Evolutionary conservation across 164 flowering plant genomes (phyloP).

Genomic region (Vitis riparia): DNA sequence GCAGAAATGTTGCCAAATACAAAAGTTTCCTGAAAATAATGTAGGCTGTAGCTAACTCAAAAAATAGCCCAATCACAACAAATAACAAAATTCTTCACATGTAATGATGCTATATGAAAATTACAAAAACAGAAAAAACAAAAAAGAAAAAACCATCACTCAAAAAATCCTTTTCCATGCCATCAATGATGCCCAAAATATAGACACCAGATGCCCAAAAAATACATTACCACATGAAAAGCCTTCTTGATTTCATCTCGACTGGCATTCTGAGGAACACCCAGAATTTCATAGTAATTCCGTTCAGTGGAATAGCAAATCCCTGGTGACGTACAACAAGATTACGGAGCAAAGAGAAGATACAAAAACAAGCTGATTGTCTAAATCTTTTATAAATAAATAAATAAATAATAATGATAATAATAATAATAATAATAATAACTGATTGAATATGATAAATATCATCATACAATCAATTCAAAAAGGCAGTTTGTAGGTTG

Average conservation of each 20-base stretch:
- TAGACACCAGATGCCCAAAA: background rate
- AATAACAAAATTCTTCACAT: too few species aligned
- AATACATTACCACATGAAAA: conserved; percentile 60
- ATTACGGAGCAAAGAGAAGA: background rate
- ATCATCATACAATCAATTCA: background rate
- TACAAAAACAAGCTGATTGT: background rate
- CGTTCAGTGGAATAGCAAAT: conserved; percentile 26
- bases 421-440: background rate
- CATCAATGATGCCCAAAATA: too few species aligned
- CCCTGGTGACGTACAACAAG: conserved; percentile 29
- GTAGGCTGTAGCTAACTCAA: too few species aligned
- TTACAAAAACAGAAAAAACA: background rate
- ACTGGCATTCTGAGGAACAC: conserved; percentile 64
- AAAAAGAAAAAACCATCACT: background rate
- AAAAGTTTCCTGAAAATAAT: too few species aligned
- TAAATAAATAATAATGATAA: background rate
- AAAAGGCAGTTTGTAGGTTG: background rate
- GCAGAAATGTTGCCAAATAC: too few species aligned
- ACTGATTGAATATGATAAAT: background rate
- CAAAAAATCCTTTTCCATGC: too few species aligned
- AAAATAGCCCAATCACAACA: too few species aligned
- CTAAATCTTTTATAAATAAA: background rate
- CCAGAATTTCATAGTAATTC: conserved; percentile 74
- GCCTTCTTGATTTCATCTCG: conserved; percentile 87
- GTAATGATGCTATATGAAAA: too few species aligned